Evolutionary conservation across 2,329 filamentous ascomycete genomes (phyloP).

Genomic region (Aspergillus thermomutatus): DNA sequence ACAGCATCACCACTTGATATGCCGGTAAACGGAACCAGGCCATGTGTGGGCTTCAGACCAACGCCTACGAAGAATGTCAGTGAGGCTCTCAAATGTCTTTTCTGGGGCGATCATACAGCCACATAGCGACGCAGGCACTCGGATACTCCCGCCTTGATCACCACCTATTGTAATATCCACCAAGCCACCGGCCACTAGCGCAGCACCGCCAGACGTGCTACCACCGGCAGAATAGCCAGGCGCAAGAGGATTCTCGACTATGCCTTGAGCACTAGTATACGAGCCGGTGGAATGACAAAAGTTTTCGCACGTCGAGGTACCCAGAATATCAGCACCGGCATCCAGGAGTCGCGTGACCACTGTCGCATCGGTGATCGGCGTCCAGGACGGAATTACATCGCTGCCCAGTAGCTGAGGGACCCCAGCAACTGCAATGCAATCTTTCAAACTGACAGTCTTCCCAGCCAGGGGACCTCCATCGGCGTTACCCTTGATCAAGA

Average conservation of each 20-base stretch:
- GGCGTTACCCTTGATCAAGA: conserved; percentile 41
- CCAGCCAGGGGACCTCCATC: conserved; percentile 32
- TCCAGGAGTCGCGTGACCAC: conserved; percentile 51
- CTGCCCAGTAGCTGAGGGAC: conserved; percentile 55
- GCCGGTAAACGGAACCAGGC: conserved; percentile 52
- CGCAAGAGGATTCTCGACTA: conserved; percentile 25
- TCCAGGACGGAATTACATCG: conserved; percentile 50
- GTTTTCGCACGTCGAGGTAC: conserved; percentile 54
- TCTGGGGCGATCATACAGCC: conserved; percentile 20
- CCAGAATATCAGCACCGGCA: conserved; percentile 49
- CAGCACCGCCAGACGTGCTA: conserved; percentile 27
- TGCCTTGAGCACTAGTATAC: conserved; percentile 27
- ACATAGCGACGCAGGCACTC: conserved; percentile 43
- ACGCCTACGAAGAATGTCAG: conserved; percentile 21
- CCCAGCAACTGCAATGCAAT: conserved; percentile 53
- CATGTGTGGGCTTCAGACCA: conserved; percentile 52
- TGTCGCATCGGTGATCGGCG: conserved; percentile 52
- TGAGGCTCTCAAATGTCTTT: background rate
- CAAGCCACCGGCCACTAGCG: conserved; percentile 22
- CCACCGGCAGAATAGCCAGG: conserved; percentile 29
- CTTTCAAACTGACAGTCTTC: conserved; percentile 52
- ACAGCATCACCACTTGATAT: conserved; percentile 48
- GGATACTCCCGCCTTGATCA: conserved; percentile 34
- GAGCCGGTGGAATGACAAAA: conserved; percentile 41
- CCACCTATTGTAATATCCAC: conserved; percentile 31